Evolutionary conservation across 129 eudicot species (phyloP).

Genomic region (Centella asiatica): DNA sequence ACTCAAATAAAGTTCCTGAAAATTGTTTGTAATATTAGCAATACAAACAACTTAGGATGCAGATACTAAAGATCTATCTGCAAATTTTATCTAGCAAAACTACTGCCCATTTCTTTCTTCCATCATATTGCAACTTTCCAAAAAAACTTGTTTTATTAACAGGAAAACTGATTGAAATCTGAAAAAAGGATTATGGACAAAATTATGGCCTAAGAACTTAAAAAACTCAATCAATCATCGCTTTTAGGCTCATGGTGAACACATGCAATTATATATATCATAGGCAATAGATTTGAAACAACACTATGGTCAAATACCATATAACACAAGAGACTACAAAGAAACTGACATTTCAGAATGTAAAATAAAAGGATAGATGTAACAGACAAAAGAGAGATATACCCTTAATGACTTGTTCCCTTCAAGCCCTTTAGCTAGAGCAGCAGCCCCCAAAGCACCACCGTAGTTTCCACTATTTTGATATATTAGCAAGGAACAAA

Average conservation of each 20-base stretch:
- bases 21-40: conserved; percentile 6
- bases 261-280: too few relatives aligned
- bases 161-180: too few relatives aligned
- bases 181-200: too few relatives aligned
- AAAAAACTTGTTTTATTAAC: too few relatives aligned
- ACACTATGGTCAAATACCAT: too few relatives aligned
- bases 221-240: too few relatives aligned
- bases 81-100: background rate
- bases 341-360: conserved; percentile 8
- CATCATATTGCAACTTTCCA: too few relatives aligned
- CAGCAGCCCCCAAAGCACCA: conserved; percentile 88
- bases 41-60: background rate
- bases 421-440: conserved; percentile 89
- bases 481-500: conserved; percentile 1
- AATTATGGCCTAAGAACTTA: too few relatives aligned
- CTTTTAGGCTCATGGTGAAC: too few relatives aligned
- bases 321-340: background rate
- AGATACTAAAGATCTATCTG: background rate
- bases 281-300: too few relatives aligned
- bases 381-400: conserved; percentile 19
- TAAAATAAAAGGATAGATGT: too few relatives aligned
- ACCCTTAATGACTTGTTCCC: conserved; percentile 90
- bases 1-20: conserved; percentile 76
- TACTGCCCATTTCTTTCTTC: too few relatives aligned
- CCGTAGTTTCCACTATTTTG: conserved; percentile 95